These are phyloP conservation scores for Penicillium sp. DNA, from an alignment of 2,329 filamentous ascomycete genomes.

Conservation along the genomic window DNA sequence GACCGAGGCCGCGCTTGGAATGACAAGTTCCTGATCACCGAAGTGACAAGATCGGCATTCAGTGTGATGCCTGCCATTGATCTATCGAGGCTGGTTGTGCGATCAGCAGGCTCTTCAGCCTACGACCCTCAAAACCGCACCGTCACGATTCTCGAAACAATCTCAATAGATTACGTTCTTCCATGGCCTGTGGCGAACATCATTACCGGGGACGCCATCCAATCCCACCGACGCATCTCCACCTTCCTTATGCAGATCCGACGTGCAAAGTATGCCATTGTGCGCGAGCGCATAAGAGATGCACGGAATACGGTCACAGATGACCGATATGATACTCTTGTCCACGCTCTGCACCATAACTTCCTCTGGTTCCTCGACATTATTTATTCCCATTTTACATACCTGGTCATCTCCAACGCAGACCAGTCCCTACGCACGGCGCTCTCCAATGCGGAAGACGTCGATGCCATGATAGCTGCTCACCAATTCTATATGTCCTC, in stretches of 20 bases:
- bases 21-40: conserved; percentile 75
- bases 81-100: conserved; percentile 59
- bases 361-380: conserved; percentile 74
- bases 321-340: conserved; percentile 34
- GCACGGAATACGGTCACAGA: conserved; percentile 27
- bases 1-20: conserved; percentile 64
- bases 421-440: conserved; percentile 53
- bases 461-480: conserved; percentile 73
- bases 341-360: conserved; percentile 56
- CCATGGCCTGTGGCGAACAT: conserved; percentile 66
- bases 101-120: conserved; percentile 41
- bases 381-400: conserved; percentile 70
- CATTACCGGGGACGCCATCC: conserved; percentile 60
- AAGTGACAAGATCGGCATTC: conserved; percentile 70
- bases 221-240: conserved; percentile 67
- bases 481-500: conserved; percentile 62
- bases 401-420: conserved; percentile 63
- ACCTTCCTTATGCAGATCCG: conserved; percentile 73
- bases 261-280: conserved; percentile 64
- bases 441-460: conserved; percentile 61
- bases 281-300: conserved; percentile 45
- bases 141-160: conserved; percentile 57
- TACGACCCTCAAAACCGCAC: conserved; percentile 50
- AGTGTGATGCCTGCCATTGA: conserved; percentile 52
- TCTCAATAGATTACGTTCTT: conserved; percentile 66